phyloP scores from a whole-genome alignment of 2,329 filamentous ascomycete species.

The Elsinoe batatas region DNA sequence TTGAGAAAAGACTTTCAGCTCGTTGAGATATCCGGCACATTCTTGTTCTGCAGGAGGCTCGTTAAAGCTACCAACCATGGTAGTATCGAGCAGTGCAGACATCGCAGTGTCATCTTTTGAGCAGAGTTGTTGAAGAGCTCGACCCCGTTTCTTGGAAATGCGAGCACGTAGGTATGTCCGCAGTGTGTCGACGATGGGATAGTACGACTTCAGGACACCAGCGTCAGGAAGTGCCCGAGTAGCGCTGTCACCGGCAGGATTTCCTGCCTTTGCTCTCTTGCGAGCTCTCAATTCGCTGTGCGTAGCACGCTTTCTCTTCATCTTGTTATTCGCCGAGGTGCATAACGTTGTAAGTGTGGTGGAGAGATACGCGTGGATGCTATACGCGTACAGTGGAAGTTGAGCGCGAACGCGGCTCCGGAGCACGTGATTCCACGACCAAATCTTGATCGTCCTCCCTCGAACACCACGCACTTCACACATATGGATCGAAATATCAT shows the following conservation, averaged over 20 bases:
- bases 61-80: slow-evolving; percentile 50
- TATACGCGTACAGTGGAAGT: too few species aligned
- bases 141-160: slow-evolving; percentile 47
- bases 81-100: slow-evolving; percentile 55
- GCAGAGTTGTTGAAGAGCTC: slow-evolving; percentile 42
- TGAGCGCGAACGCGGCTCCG: too few species aligned
- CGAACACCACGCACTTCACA: too few species aligned
- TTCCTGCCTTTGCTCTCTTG: not conserved
- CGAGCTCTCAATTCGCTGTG: not conserved
- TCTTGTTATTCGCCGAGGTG: not conserved
- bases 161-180: slow-evolving; percentile 59
- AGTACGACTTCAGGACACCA: slow-evolving; percentile 56
- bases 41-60: slow-evolving; percentile 38
- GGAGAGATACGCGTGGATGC: too few species aligned
- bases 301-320: not conserved
- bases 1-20: slow-evolving; percentile 38
- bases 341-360: too few species aligned
- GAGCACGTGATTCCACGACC: too few species aligned
- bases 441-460: too few species aligned
- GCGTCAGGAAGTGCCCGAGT: not conserved
- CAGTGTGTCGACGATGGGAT: slow-evolving; percentile 54
- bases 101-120: slow-evolving; percentile 27
- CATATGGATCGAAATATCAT: too few species aligned
- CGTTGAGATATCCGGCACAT: slow-evolving; percentile 25
- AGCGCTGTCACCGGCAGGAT: not conserved